phyloP scores from a whole-genome alignment of 1,284 basidiomycete genomes.

The Ganoderma lingzhi region DNA sequence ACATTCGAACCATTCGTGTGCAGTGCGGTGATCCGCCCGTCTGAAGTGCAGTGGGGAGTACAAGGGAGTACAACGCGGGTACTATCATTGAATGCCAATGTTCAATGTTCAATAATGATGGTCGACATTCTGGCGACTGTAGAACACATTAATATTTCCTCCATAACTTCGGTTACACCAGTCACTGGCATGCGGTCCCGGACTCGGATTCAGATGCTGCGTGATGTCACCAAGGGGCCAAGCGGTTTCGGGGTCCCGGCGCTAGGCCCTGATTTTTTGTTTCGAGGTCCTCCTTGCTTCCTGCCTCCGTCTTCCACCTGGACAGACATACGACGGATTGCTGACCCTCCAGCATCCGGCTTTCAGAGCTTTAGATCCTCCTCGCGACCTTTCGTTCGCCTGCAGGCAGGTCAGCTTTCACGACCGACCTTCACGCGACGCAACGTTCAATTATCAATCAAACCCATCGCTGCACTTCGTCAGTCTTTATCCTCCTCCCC shows the following conservation, averaged over 20 bases:
- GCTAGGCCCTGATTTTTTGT: constrained; percentile 42
- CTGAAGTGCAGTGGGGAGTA: too few species aligned
- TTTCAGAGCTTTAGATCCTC: constrained; percentile 37
- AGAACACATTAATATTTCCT: not conserved
- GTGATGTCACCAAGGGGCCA: constrained; percentile 29
- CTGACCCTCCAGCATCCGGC: constrained; percentile 45
- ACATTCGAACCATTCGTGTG: not conserved
- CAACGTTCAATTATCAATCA: constrained; percentile 52
- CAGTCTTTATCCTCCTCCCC: constrained; percentile 41
- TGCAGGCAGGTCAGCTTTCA: constrained; percentile 91
- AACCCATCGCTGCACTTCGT: constrained; percentile 61
- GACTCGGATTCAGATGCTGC: not conserved
- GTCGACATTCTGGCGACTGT: not conserved
- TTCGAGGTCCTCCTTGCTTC: constrained; percentile 34
- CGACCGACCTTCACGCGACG: constrained; percentile 75
- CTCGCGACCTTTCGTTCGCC: constrained; percentile 65
- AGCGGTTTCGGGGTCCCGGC: constrained; percentile 36
- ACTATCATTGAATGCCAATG: too few species aligned
- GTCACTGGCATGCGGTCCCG: not conserved
- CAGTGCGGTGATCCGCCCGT: not conserved
- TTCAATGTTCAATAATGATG: too few species aligned
- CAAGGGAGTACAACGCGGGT: too few species aligned
- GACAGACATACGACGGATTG: constrained; percentile 45
- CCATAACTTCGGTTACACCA: not conserved
- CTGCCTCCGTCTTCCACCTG: constrained; percentile 46